phyloP scores from a whole-genome alignment of 495 filamentous ascomycete genomes.

The Parathielavia hyrcaniae region DNA sequence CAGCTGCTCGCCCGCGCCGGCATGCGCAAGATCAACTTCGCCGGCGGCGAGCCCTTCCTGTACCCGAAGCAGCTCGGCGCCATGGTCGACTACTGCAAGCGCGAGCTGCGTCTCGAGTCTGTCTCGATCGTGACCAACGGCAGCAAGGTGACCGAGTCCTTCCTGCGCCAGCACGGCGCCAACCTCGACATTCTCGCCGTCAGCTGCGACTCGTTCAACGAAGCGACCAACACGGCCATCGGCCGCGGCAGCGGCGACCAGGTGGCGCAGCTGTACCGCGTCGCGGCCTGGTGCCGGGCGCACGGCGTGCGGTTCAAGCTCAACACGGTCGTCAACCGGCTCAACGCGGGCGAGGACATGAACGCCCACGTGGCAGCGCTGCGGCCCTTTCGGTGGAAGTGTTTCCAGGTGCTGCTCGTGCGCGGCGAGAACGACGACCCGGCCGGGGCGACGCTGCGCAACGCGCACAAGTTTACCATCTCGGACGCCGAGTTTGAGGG shows the following conservation, averaged over 20 bases:
- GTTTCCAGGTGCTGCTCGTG: conserved; percentile 53
- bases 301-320: conserved; percentile 53
- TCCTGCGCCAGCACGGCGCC: conserved; percentile 38
- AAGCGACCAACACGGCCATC: conserved; percentile 47
- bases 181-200: conserved; percentile 52
- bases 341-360: conserved; percentile 54
- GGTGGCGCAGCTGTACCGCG: conserved; percentile 37
- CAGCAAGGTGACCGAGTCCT: conserved; percentile 10
- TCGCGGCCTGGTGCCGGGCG: conserved; percentile 43
- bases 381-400: conserved; percentile 54
- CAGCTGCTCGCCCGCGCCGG: conserved; percentile 45
- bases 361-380: conserved; percentile 37
- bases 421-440: conserved; percentile 52
- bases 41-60: conserved; percentile 57
- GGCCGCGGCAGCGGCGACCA: conserved; percentile 47
- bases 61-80: conserved; percentile 44
- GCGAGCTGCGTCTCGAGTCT: conserved; percentile 38
- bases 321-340: conserved; percentile 50
- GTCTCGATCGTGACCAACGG: conserved; percentile 24
- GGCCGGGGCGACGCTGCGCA: conserved; percentile 36
- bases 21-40: conserved; percentile 56
- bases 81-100: conserved; percentile 48
- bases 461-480: conserved; percentile 46
- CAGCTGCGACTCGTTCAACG: conserved; percentile 54
- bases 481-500: conserved; percentile 42